Base-by-base conservation (phyloP, 2,329 filamentous ascomycete species). In the Aspergillus niger region DNA sequence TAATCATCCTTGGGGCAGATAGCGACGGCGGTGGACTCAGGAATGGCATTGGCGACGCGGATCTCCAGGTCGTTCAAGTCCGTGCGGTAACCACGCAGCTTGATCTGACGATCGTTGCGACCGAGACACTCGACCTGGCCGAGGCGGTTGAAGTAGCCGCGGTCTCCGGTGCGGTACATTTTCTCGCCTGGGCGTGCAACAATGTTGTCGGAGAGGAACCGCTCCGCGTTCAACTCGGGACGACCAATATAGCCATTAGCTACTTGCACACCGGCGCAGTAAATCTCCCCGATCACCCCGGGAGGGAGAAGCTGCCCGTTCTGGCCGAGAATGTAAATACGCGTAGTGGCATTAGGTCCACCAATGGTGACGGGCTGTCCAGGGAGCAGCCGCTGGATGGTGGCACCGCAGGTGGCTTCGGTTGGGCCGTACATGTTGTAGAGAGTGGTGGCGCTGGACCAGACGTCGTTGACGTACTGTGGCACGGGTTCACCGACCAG, bases 351-450 rank as follows among this genome's bases (percentile, higher is more conserved):
- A 39, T 71, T 74, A 0, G 78, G 76, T 0, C 3, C n/a, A 0
- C 79, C 79, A 8, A 81, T 64, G 0, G 72, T 78, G 1, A 81
- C 76, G 0, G 66, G 58, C 32, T 70, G 8, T 0, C 65, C 58
- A 0, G 69, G 62, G 0, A 20, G 43, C 0, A 80, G 63, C 3
- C 54, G 51, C 44, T 75, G 70, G 38, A 78, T 75, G 1, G 74
- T 77, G 0, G 74, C 73, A 5, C 74, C 76, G 53, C 73, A 74
- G 0, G 77, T 80, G 2, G 63, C 72, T 62, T 81, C 79, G 0
- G 77, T 79, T 5, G 80, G 80, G 0, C 79, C 79, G 56, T 81
- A 82, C 71, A 76, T 75, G 61, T 82, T 82, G 65, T 74, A 80
- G 1, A 79, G 24, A 1, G 26, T 39, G 26, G 61, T 69, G n/a